A percentile compares a stretch with the other conserved stretches of the same genome.
These are phyloP conservation scores for Leptomonas seymouri DNA, from an alignment of 208 protist species.

Conservation along the genomic window DNA sequence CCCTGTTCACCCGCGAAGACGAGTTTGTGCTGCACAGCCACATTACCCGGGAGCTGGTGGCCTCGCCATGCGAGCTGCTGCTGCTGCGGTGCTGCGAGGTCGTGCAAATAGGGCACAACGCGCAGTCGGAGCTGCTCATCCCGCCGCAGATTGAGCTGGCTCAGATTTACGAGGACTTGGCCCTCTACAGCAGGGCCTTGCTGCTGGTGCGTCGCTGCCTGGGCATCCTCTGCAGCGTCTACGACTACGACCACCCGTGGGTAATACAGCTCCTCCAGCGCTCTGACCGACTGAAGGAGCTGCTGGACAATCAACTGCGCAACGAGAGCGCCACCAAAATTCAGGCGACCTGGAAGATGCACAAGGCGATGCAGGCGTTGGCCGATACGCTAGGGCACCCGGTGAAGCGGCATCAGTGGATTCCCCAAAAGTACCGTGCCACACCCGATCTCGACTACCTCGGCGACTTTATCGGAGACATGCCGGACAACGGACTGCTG, in stretches of 20 bases:
- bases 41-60: conserved; percentile 81
- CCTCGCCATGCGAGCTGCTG: conserved; percentile 81
- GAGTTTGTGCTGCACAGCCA: conserved; percentile 84
- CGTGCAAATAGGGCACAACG: conserved; percentile 78
- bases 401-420: conserved; percentile 69
- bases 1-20: conserved; percentile 46
- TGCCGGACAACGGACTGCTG: conserved; percentile 13
- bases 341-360: conserved; percentile 84
- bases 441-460: conserved; percentile 59
- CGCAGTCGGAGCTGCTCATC: conserved; percentile 86
- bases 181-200: conserved; percentile 75
- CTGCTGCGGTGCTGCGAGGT: conserved; percentile 88
- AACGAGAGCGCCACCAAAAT: conserved; percentile 78
- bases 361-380: conserved; percentile 65
- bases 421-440: conserved; percentile 46
- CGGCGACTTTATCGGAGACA: too few species aligned
- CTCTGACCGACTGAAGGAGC: conserved; percentile 46
- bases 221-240: conserved; percentile 82
- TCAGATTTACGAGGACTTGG: conserved; percentile 83
- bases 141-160: conserved; percentile 75
- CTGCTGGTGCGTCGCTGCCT: conserved; percentile 83
- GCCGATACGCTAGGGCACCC: conserved; percentile 62
- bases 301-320: conserved; percentile 48
- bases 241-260: conserved; percentile 89
- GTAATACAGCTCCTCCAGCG: conserved; percentile 73